Percentiles rank a stretch among this genome's conserved stretches.
These are phyloP conservation scores for Lecanicillium sp. DNA, from an alignment of 2,329 filamentous ascomycete genomes.

Conservation along the genomic window DNA sequence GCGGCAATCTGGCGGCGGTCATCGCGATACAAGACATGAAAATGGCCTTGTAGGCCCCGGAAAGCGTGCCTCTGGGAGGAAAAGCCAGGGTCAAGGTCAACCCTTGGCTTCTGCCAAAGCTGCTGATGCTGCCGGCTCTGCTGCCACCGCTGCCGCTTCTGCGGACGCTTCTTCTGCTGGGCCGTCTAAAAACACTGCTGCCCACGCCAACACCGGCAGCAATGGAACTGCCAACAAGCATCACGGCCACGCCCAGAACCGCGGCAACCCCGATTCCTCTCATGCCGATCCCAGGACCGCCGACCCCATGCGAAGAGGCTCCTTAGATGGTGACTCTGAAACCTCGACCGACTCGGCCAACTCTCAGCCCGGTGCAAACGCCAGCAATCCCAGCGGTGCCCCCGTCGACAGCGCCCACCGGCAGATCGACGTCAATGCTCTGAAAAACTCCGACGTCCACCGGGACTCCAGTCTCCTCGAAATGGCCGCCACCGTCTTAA, in stretches of 20 bases:
- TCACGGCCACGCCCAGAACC: background rate
- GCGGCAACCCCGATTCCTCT: background rate
- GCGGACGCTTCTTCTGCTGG: constrained; percentile 11
- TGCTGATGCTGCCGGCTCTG: constrained; percentile 14
- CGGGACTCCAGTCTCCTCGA: constrained; percentile 66
- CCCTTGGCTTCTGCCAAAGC: constrained; percentile 25
- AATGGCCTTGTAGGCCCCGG: constrained; percentile 68
- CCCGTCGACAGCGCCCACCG: constrained; percentile 44
- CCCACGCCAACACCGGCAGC: constrained; percentile 10
- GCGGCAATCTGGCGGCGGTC: constrained; percentile 55
- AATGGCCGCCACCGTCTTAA: constrained; percentile 77
- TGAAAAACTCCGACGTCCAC: constrained; percentile 59
- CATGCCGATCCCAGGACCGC: constrained; percentile 2
- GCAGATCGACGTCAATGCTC: constrained; percentile 61
- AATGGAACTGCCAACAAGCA: constrained; percentile 1
- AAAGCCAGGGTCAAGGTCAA: constrained; percentile 38
- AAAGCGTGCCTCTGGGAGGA: constrained; percentile 31
- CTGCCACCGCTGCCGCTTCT: too few species aligned
- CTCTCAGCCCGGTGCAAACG: constrained; percentile 12
- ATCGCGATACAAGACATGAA: constrained; percentile 72
- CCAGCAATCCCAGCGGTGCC: constrained; percentile 24
- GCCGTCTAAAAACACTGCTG: constrained; percentile 15
- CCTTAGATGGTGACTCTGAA: constrained; percentile 13
- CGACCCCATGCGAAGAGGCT: constrained; percentile 2
- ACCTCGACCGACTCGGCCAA: constrained; percentile 24